Evolutionary conservation across 2,329 filamentous ascomycete species (phyloP).

Genomic region (Ophiognomonia clavigignenti-juglandacearum): DNA sequence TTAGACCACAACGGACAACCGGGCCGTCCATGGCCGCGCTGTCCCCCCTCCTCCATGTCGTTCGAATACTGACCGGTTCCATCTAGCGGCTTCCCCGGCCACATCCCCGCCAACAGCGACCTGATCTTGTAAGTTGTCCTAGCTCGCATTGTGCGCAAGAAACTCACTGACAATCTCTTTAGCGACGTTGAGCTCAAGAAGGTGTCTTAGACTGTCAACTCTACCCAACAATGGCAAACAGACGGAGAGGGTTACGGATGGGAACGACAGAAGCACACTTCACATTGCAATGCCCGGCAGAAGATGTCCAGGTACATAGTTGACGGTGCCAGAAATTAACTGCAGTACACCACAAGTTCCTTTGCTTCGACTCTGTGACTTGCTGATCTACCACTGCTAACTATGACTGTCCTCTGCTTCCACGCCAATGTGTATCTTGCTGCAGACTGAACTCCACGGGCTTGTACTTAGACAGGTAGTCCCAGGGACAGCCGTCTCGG

Average conservation of each 20-base stretch:
- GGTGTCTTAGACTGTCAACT: conserved; percentile 22
- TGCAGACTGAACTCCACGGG: too few species aligned
- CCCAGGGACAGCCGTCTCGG: not conserved
- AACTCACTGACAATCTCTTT: conserved; percentile 16
- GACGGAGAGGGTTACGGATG: not conserved
- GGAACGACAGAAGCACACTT: not conserved
- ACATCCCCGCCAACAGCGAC: conserved; percentile 70
- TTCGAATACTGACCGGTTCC: not conserved
- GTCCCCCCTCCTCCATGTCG: not conserved
- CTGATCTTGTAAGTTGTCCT: conserved; percentile 73
- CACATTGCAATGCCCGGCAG: too few species aligned
- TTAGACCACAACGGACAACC: not conserved
- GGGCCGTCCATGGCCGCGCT: not conserved
- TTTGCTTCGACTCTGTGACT: too few species aligned
- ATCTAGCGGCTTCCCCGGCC: conserved; percentile 68
- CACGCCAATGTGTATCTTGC: too few species aligned
- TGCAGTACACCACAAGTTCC: too few species aligned
- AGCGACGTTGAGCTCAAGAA: conserved; percentile 31
- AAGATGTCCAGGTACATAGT: too few species aligned
- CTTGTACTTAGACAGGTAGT: not conserved
- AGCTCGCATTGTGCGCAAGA: not conserved
- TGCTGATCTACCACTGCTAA: too few species aligned
- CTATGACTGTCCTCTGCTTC: too few species aligned
- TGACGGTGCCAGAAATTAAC: too few species aligned
- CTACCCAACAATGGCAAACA: too few species aligned